Percentiles rank a stretch among this genome's conserved stretches.
These are phyloP conservation scores for Clarireedia homoeocarpa DNA, from an alignment of 2,329 filamentous ascomycete species.

Conservation along the genomic window DNA sequence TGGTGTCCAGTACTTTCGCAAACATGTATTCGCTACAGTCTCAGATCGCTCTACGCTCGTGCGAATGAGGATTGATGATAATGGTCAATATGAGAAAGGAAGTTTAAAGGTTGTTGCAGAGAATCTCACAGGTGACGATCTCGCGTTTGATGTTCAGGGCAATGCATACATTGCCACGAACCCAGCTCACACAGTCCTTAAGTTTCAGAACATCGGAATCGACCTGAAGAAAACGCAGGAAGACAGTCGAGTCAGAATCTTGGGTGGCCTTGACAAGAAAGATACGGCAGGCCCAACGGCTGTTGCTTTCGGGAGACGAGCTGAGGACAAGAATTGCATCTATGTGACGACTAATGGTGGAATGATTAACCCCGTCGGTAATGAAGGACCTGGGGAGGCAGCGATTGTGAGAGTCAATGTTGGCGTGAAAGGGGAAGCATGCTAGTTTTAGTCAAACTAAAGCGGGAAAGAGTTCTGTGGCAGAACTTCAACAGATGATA, in stretches of 20 bases:
- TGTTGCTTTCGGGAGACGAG: not conserved
- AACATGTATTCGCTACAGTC: not conserved
- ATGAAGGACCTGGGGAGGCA: not conserved
- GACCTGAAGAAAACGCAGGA: not conserved
- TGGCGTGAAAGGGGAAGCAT: not conserved
- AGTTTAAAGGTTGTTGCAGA: not conserved
- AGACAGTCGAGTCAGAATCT: not conserved
- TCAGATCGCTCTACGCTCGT: not conserved
- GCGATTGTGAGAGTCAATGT: not conserved
- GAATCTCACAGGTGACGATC: not conserved
- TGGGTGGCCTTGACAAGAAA: not conserved
- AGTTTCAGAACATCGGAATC: not conserved
- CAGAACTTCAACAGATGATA: not conserved
- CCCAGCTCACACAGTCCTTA: not conserved
- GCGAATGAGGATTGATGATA: not conserved
- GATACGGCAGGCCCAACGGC: not conserved
- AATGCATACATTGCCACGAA: not conserved
- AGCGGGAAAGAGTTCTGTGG: not conserved
- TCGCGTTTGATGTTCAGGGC: not conserved
- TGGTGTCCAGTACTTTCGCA: not conserved
- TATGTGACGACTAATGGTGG: conserved; percentile 5
- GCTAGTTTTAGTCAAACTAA: not conserved
- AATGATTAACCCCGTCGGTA: not conserved
- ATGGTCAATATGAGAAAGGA: not conserved
- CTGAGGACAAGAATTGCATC: not conserved